Evolutionary conservation across 495 filamentous ascomycete species (phyloP), one percentile per base, ranked within the genome.

Genomic region (Tuber borchii): DNA sequence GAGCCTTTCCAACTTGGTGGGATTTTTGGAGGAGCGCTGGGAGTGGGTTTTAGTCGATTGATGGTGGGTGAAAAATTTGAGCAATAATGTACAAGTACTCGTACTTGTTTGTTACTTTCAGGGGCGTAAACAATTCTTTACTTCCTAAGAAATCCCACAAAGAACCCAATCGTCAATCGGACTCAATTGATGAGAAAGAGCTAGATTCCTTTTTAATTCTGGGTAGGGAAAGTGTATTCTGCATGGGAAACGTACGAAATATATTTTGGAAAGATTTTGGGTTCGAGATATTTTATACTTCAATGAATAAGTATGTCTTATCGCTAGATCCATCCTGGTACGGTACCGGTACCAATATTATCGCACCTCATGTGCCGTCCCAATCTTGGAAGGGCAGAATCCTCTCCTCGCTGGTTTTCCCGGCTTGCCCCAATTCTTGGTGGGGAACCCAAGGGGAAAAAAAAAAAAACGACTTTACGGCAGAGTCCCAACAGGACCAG

Each of bases 401-500:
- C 26, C 56, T 31, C 56, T 17, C 56, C 56, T 65, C n/a, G n/a
- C 51, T 65, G 10, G 56, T 65, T 65, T 31, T 14, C 56, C 51
- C 14, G 10, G 56, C 26, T 14, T 34, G 26, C 56, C 34, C 16
- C 56, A 34, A 65, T 65, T 65, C 56, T 65, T 65, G 26, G 56
- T 65, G 56, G 56, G 48, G 48, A 19, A 56, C 9, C 22, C 48
- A 2, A 22, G 26, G 20, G 48, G 26, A 26, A 34, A 65, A 65
- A 65, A 34, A 34, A 61, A 61, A 61, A 61, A 61, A 34, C 34
- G 19, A 31, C 56, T 65, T 31, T 17, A 65, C 56, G 14, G 26
- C 56, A 65, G 56, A 65, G 56, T 65, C 56, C 34, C 56, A 65
- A 65, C 39, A 45, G 70, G 70, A 12, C 70, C 34, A 71, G 70